Evolutionary conservation across 257 asterid genomes (phyloP).

Genomic region (Apocynum venetum): DNA sequence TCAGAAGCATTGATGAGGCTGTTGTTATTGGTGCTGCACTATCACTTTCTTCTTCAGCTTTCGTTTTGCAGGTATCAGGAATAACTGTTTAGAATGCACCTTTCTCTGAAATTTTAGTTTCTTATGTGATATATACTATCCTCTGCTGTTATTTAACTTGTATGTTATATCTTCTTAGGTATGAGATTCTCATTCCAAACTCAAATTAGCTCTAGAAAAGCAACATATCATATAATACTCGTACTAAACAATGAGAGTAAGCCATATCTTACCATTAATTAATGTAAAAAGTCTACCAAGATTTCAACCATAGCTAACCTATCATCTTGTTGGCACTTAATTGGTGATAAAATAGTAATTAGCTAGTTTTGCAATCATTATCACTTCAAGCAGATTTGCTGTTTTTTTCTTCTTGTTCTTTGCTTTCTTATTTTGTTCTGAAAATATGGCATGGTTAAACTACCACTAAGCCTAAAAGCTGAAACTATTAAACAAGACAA

Average conservation of each 20-base stretch:
- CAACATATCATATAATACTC: not conserved
- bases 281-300: not conserved
- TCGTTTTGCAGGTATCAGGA: constrained; percentile 84
- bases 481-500: not conserved
- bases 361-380: not conserved
- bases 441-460: not conserved
- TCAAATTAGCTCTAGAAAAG: not conserved
- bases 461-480: not conserved
- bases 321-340: not conserved
- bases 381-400: not conserved
- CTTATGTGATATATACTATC: not conserved
- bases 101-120: not conserved
- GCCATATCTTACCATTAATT: not conserved
- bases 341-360: not conserved
- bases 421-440: not conserved
- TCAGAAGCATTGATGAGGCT: constrained; percentile 97
- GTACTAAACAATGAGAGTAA: not conserved
- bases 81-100: not conserved
- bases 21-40: constrained; percentile 99
- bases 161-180: not conserved
- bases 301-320: not conserved
- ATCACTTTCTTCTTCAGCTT: constrained; percentile 95
- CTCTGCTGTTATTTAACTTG: not conserved
- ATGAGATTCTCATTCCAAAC: not conserved
- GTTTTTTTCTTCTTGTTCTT: not conserved